Percentiles rank a stretch among this genome's conserved stretches.
phyloP scores from a whole-genome alignment of 2,329 filamentous ascomycete genomes.

The Lomentospora prolificans region DNA sequence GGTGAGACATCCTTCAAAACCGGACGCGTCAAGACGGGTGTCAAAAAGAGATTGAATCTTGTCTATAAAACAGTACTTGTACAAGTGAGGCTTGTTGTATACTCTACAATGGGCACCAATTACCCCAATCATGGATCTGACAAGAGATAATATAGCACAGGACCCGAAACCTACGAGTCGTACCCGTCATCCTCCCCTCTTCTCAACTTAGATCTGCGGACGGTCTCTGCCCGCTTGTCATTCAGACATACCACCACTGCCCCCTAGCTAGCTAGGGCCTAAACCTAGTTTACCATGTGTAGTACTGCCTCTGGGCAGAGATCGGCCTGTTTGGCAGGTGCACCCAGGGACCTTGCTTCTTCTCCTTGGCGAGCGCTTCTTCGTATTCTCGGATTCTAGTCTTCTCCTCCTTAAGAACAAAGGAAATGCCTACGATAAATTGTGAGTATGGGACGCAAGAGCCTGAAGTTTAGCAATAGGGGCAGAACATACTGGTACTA shows the following conservation, averaged over 20 bases:
- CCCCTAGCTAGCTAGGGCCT: not conserved
- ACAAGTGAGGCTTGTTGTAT: not conserved
- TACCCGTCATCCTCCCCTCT: not conserved
- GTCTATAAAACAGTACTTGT: slow-evolving; percentile 5
- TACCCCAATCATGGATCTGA: not conserved
- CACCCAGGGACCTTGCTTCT: slow-evolving; percentile 71
- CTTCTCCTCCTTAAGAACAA: slow-evolving; percentile 88
- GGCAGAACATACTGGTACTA: slow-evolving; percentile 55
- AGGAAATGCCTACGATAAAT: slow-evolving; percentile 49
- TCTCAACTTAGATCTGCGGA: not conserved
- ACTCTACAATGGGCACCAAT: not conserved
- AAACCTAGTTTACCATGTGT: slow-evolving; percentile 61
- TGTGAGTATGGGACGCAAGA: not conserved
- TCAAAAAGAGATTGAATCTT: not conserved
- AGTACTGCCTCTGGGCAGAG: slow-evolving; percentile 77
- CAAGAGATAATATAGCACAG: not conserved
- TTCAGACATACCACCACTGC: too few species aligned
- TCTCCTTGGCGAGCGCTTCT: slow-evolving; percentile 67
- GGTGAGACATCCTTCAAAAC: not conserved
- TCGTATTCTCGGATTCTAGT: slow-evolving; percentile 73
- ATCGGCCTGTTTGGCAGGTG: slow-evolving; percentile 81
- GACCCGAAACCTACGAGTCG: not conserved
- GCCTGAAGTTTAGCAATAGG: not conserved
- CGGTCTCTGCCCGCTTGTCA: not conserved
- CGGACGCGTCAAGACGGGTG: not conserved